Evolutionary conservation across 2,329 filamentous ascomycete genomes (phyloP), one percentile per base, ranked within the genome.

Genomic region (Parastagonospora avenae): DNA sequence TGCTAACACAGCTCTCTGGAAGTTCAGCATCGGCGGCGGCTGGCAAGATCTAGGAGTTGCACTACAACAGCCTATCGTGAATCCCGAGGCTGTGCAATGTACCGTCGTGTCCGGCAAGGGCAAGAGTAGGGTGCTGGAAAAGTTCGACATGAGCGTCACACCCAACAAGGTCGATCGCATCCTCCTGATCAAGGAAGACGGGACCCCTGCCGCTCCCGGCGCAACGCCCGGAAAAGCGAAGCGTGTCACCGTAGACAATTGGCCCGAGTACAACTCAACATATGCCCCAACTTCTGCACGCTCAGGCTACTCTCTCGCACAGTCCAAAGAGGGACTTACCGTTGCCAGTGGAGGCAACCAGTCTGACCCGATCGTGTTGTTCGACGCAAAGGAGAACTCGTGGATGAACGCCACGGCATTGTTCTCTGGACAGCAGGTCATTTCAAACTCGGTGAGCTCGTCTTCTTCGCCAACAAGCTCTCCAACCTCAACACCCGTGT

Each of bases 191-290:
- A 82, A 85, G 55, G 80, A 81, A 9, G 78, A 80, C 35, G 89
- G 89, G 12, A 58, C 68, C 11, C 68, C 77, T 9, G 79, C 79
- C 31, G 61, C 69, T n/a, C 74, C 77, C 31, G 81, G 80, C 31
- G 69, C 79, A 67, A 54, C 81, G 72, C 37, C 82, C 79, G 67
- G 76, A 62, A 76, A 76, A 42, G 64, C 65, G 52, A 83, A 79
- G 67, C 74, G 82, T 56, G 77, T 90, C 28, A 86, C 84, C 1
- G 68, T 86, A 24, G 76, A 76, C 16, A 78, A 86, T 63, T 95
- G 91, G 85, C 92, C 92, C 2, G 66, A 79, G 2, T 97, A 97
- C 74, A 92, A 97, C 74, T 80, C 77, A 45, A 88, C 86, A 1
- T 74, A 87, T 36, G 92, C 89, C 0, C 89, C 92, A 0, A 82